A percentile compares a stretch with the other conserved stretches of the same genome.
phyloP scores from a whole-genome alignment of 495 filamentous ascomycete species.

The Hyphodiscus hymeniophilus region DNA sequence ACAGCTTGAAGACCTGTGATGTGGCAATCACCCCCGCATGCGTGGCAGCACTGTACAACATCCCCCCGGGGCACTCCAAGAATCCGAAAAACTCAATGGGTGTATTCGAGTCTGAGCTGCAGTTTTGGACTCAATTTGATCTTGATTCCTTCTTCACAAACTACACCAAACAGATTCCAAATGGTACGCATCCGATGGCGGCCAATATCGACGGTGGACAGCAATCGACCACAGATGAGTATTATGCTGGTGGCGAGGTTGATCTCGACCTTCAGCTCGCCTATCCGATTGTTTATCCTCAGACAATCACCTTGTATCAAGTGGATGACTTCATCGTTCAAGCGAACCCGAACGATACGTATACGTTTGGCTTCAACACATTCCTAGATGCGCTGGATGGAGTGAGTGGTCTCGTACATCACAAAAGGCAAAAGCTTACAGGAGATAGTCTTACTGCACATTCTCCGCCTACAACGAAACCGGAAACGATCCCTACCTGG shows the following conservation, averaged over 20 bases:
- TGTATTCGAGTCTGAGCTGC: conserved; percentile 24
- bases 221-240: conserved; percentile 1
- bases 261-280: conserved; percentile 10
- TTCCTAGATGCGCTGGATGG: conserved; percentile 60
- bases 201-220: conserved; percentile 14
- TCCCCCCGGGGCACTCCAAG: conserved; percentile 2
- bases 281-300: conserved; percentile 9
- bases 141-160: conserved; percentile 51
- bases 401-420: conserved; percentile 28
- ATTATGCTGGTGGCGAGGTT: conserved; percentile 9
- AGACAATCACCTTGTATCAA: conserved; percentile 13
- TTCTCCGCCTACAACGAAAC: conserved; percentile 38
- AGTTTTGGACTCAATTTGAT: conserved; percentile 41
- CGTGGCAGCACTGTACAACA: conserved; percentile 23
- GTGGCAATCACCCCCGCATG: conserved; percentile 12
- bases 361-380: conserved; percentile 27
- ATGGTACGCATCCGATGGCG: conserved; percentile 16
- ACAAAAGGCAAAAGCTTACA: background rate
- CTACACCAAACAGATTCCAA: conserved; percentile 29
- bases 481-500: conserved; percentile 21
- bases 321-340: conserved; percentile 21
- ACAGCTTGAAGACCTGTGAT: conserved; percentile 15
- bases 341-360: conserved; percentile 29
- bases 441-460: conserved; percentile 41
- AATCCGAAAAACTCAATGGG: conserved; percentile 22